These are phyloP conservation scores for Cladosporium oxysporum DNA, from an alignment of 2,329 filamentous ascomycete species.

Conservation along the genomic window DNA sequence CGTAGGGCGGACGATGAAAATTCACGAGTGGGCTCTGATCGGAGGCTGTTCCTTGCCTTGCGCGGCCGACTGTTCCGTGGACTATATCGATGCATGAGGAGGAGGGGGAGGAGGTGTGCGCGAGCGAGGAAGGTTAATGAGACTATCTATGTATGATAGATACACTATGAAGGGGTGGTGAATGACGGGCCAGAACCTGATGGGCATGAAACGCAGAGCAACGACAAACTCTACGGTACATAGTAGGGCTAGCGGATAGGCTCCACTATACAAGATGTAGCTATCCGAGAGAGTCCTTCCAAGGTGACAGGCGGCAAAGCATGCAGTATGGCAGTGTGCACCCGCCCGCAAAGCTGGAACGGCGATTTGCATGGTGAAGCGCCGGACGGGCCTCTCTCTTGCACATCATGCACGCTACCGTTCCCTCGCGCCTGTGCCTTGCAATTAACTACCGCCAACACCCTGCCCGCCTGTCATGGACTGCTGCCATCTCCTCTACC, in stretches of 20 bases:
- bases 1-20: neutral
- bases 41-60: neutral
- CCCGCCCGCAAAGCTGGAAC: conserved; percentile 8
- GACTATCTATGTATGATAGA: neutral
- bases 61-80: neutral
- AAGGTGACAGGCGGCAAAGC: neutral
- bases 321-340: neutral
- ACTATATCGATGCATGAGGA: neutral
- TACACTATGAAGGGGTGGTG: neutral
- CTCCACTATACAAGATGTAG: neutral
- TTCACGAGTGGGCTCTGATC: neutral
- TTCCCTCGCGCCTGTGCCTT: neutral
- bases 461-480: neutral
- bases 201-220: conserved; percentile 6
- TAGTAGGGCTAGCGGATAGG: neutral
- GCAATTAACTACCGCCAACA: neutral
- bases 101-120: neutral
- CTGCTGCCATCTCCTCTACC: neutral
- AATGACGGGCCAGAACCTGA: neutral
- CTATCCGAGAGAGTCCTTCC: neutral
- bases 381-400: conserved; percentile 3
- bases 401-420: conserved; percentile 7
- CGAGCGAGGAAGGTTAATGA: neutral
- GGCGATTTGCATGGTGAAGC: conserved; percentile 3
- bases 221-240: neutral